Conservation (phyloP, 179 eudicot species). For the Drosera spatulata region DNA sequence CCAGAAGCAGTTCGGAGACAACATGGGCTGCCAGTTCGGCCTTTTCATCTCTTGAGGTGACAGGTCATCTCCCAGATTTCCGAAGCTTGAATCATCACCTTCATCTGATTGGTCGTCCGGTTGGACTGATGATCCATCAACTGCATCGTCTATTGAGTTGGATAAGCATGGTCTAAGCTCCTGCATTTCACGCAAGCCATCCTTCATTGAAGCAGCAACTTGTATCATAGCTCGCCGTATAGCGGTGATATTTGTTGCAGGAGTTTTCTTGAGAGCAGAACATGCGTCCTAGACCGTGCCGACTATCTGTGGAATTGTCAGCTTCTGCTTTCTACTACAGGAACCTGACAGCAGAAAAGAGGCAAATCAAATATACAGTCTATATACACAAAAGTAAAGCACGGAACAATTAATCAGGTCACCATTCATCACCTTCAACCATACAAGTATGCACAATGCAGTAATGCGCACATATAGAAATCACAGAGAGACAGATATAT, state of each 20-base stretch:
- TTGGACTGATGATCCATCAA: slow-evolving; percentile 11
- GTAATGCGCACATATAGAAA: too few relatives aligned
- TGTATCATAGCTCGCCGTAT: slow-evolving; percentile 79
- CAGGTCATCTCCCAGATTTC: slow-evolving; percentile 59
- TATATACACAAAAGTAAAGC: too few relatives aligned
- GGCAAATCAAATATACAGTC: too few relatives aligned
- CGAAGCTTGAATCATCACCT: slow-evolving; percentile 22
- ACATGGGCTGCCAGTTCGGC: slow-evolving; percentile 34
- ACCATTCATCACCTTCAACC: too few relatives aligned
- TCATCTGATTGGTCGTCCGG: slow-evolving; percentile 19
- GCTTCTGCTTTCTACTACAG: slow-evolving; percentile 22
- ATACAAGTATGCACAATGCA: too few relatives aligned
- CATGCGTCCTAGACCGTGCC: slow-evolving; percentile 85
- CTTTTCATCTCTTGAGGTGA: slow-evolving; percentile 73
- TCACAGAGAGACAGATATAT: not conserved
- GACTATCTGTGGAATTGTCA: slow-evolving; percentile 48
- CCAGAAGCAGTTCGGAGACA: slow-evolving; percentile 40
- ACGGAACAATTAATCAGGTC: too few relatives aligned
- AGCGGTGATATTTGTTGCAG: slow-evolving; percentile 64
- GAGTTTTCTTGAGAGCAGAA: slow-evolving; percentile 77
- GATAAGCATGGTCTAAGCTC: slow-evolving; percentile 63
- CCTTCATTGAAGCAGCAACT: slow-evolving; percentile 82
- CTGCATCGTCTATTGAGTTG: slow-evolving; percentile 15
- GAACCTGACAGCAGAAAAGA: slow-evolving; percentile 23
- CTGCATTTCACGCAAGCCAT: slow-evolving; percentile 87